Percentiles rank a stretch among this genome's conserved stretches.
Conservation (phyloP, 106 monocot species). For the Vanilla planifolia region DNA sequence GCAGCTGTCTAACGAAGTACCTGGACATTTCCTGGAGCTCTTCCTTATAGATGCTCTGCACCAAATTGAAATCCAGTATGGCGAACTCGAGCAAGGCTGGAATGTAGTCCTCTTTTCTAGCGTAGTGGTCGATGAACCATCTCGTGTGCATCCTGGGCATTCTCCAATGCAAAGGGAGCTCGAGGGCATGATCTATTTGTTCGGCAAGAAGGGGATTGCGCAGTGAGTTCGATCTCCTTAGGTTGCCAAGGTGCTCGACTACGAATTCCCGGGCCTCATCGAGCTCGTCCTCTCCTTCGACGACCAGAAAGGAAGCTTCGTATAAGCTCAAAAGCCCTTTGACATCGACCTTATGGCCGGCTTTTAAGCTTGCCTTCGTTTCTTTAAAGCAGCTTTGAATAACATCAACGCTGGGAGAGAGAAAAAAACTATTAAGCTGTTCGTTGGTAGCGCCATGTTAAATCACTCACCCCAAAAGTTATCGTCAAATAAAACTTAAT, state of each 20-base stretch:
- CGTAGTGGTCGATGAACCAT: conserved; percentile 38
- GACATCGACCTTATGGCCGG: neutral
- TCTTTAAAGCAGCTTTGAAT: conserved; percentile 13
- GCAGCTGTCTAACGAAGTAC: conserved; percentile 5
- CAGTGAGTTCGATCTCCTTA: neutral
- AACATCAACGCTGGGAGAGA: neutral
- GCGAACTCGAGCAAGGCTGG: conserved; percentile 36
- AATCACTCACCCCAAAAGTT: no score
- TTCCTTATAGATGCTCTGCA: conserved; percentile 26
- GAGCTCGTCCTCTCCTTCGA: conserved; percentile 23
- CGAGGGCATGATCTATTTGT: conserved; percentile 32
- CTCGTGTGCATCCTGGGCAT: conserved; percentile 29
- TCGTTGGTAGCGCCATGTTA: no score
- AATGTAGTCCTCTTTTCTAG: conserved; percentile 15
- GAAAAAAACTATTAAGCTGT: neutral
- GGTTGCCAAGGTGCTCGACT: neutral
- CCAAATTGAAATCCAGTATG: conserved; percentile 46
- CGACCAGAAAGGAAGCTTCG: conserved; percentile 25
- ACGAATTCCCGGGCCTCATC: conserved; percentile 19
- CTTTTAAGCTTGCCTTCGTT: conserved; percentile 4
- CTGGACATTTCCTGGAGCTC: conserved; percentile 30
- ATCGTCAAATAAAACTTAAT: no score
- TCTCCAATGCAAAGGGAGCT: conserved; percentile 54
- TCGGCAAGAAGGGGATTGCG: conserved; percentile 3
- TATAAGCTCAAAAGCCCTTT: conserved; percentile 29